Evolutionary conservation across 208 protist species (phyloP).

Genomic region (Trypanosoma platydactyli): DNA sequence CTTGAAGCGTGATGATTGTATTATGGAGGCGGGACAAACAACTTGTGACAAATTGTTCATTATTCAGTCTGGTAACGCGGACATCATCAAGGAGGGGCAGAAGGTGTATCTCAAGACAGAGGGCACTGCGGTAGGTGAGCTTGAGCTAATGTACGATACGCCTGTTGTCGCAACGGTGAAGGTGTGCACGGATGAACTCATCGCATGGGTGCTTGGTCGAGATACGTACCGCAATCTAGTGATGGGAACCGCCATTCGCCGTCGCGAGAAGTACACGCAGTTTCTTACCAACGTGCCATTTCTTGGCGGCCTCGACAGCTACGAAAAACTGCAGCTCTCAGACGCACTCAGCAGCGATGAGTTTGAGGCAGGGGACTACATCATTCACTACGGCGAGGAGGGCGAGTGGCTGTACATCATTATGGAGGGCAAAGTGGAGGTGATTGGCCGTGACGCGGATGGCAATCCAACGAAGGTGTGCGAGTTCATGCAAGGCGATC

Average conservation of each 20-base stretch:
- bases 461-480: slow-evolving; percentile 77
- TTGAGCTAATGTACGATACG: slow-evolving; percentile 91
- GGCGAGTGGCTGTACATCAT: slow-evolving; percentile 93
- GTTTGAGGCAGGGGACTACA: slow-evolving; percentile 75
- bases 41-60: slow-evolving; percentile 88
- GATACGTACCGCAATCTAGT: slow-evolving; percentile 91
- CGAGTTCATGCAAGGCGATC: slow-evolving; percentile 80
- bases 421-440: slow-evolving; percentile 82
- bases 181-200: slow-evolving; percentile 67
- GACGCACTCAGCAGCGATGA: slow-evolving; percentile 87
- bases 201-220: slow-evolving; percentile 89
- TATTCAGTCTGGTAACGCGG: slow-evolving; percentile 75
- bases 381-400: slow-evolving; percentile 85
- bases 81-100: slow-evolving; percentile 89
- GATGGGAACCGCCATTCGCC: slow-evolving; percentile 85
- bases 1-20: slow-evolving; percentile 75
- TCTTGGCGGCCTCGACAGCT: slow-evolving; percentile 71
- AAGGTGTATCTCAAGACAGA: slow-evolving; percentile 89
- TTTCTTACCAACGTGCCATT: slow-evolving; percentile 82
- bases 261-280: slow-evolving; percentile 75
- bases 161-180: slow-evolving; percentile 83
- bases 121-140: slow-evolving; percentile 82
- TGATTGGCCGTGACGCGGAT: slow-evolving; percentile 76
- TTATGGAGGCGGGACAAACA: slow-evolving; percentile 71
- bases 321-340: slow-evolving; percentile 87